Percentiles rank a stretch among this genome's conserved stretches.
These are phyloP conservation scores for Gamsiella multidivaricata DNA, from an alignment of 192 early-diverging fungal genomes.

Conservation along the genomic window DNA sequence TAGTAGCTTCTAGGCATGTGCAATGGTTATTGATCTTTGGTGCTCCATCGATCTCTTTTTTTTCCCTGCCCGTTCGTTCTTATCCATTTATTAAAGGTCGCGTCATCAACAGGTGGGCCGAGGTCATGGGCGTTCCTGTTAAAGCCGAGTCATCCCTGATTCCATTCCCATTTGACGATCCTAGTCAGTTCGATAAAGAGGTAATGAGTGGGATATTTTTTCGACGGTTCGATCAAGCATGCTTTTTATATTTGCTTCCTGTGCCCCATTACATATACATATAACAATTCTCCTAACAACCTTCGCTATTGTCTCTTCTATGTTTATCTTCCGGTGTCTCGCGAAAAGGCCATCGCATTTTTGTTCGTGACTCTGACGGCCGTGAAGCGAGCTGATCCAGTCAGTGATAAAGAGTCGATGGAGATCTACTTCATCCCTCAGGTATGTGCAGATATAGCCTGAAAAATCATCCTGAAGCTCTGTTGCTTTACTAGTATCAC, in stretches of 20 bases:
- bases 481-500: too few relatives aligned
- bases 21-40: too few relatives aligned
- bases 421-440: constrained; percentile 1
- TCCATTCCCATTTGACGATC: not conserved
- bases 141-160: not conserved
- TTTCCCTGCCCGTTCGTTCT: too few relatives aligned
- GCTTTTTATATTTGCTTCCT: too few relatives aligned
- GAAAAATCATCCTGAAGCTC: not conserved
- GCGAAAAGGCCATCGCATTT: not conserved
- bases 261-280: too few relatives aligned
- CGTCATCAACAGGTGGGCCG: not conserved
- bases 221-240: too few relatives aligned
- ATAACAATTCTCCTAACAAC: too few relatives aligned
- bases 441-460: too few relatives aligned
- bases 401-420: not conserved
- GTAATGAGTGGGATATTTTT: not conserved
- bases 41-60: not conserved
- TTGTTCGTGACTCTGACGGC: not conserved
- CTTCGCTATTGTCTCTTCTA: too few relatives aligned
- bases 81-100: not conserved
- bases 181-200: not conserved
- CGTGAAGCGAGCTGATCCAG: not conserved
- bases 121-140: not conserved
- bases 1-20: too few relatives aligned
- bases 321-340: too few relatives aligned